Base-by-base conservation (phyloP, 1,284 basidiomycete species). In the Tilletiopsis washingtonensis region DNA sequence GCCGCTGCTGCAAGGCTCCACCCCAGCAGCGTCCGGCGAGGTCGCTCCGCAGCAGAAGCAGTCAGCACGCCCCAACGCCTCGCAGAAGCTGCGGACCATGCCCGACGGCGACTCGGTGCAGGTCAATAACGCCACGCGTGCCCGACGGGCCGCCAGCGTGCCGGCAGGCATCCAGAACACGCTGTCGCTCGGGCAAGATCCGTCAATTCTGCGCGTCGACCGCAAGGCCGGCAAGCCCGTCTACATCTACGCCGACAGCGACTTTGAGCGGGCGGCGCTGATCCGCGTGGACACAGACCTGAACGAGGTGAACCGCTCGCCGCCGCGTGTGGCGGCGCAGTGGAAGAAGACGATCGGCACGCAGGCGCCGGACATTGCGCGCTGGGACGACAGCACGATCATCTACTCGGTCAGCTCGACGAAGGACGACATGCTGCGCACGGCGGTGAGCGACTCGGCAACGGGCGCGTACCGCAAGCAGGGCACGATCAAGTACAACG, bases 341-440 rank as follows among this genome's bases (percentile, higher is more conserved):
- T 11, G 12, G 12, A 34, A 12, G 17, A 11, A 34, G 12, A 34
- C 32, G 32, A 34, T 59, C 5, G 57, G 57, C 0, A 59, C 57
- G 7, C 54, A 59, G 34, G 57, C 54, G 12, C 54, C 57, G 2
- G 57, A 59, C 23, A 29, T 59, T 11, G 51, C 51, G 3, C 36
- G 17, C 4, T 56, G 51, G 17, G 54, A 53, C 6, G 49, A 45
- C 27, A 46, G 43, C 4, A 54, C 43, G 32, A 11, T 34, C 27
- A 43, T 56, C 3, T 56, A 56, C 40, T 53, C 54, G 1, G 57
- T 59, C 25, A 56, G 54, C 4, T 53, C 57, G 0, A 54, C 51
- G 19, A 24, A 34, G 19, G 57, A 59, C 25, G 45, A 59, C 19
- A 59, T 51, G 24, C 54, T 59, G 25, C 51, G 57, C 5, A 45